Base-by-base conservation (phyloP, 2,329 filamentous ascomycete genomes). In the Trichothecium roseum region DNA sequence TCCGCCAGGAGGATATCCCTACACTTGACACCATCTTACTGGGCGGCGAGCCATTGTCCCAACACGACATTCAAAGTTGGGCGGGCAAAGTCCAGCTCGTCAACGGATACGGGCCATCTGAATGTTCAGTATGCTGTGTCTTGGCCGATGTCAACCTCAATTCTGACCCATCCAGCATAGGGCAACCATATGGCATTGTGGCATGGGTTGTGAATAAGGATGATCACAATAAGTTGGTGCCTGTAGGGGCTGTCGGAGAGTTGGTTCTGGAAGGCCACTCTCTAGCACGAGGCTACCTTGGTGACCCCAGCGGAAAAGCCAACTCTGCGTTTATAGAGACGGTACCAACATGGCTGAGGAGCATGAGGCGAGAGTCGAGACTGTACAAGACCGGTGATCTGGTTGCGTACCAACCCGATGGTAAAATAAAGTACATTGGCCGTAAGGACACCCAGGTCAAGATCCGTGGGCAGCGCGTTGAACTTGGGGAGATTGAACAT, bases 361-460 rank as follows among this genome's bases (percentile, higher is more conserved):
- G 52, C n/a, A 20, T 42, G 14, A 35, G 33, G 47, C 58, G 46
- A 18, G 59, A 59, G 6, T 52, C 57, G 36, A 52, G 50, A 3
- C 40, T 62, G 7, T 70, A 68, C 42, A 61, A 59, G 39, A 67
- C 66, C 2, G 66, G 66, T 5, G 66, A 70, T 42, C 51, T 69
- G 6, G 64, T 52, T 3, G 49, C 48, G 30, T 66, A 65, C 20
- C 48, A 59, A 28, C 47, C 48, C 1, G 56, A 67, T 35, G 37
- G 43, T 34, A 8, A 57, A 9, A 58, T 74, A 32, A 46, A 60
- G 4, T 74, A 68, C 40, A 53, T 74, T 35, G 72, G 73, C 24
- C 64, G 77, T 26, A 74, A 71, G 43, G 76, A 80, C 45, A 66
- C 64, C 15, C 74, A 74, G 50, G 66, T 77, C 37, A 81, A 82